Conservation (phyloP, 345 rosid species). For the Eucalyptus fibrosa region DNA sequence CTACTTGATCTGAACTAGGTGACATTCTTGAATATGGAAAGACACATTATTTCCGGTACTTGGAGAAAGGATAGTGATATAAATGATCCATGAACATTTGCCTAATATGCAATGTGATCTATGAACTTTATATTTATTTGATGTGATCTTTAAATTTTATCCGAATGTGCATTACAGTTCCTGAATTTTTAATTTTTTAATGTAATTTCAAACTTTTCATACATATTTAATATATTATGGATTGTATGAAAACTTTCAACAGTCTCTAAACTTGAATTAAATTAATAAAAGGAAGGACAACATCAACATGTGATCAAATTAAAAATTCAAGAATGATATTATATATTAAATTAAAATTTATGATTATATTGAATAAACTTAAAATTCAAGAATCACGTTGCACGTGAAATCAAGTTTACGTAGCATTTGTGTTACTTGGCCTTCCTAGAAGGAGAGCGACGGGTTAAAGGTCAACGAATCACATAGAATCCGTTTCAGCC, state of each 20-base stretch:
- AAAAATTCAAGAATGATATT: rapidly evolving
- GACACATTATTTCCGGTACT: neutral
- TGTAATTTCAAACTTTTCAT: rapidly evolving
- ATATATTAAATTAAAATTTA: rapidly evolving
- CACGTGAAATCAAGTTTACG: neutral
- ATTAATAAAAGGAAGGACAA: no score
- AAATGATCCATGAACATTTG: no score
- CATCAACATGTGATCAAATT: no score
- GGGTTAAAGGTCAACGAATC: neutral
- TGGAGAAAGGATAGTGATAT: rapidly evolving
- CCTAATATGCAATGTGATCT: rapidly evolving
- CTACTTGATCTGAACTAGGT: neutral
- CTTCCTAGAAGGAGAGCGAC: neutral
- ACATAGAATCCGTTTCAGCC: neutral
- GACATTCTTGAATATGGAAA: neutral
- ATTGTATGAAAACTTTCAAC: rapidly evolving
- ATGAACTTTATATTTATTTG: no score
- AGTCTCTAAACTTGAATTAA: rapidly evolving
- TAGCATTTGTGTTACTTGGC: neutral
- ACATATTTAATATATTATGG: no score
- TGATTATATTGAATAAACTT: no score
- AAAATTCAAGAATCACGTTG: no score
- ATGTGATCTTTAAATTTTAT: rapidly evolving
- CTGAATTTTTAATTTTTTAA: no score
- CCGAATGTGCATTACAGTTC: rapidly evolving